Percentiles rank a stretch among this genome's conserved stretches.
Conservation (phyloP, 2,329 filamentous ascomycete species). For the Clarireedia paspali region DNA sequence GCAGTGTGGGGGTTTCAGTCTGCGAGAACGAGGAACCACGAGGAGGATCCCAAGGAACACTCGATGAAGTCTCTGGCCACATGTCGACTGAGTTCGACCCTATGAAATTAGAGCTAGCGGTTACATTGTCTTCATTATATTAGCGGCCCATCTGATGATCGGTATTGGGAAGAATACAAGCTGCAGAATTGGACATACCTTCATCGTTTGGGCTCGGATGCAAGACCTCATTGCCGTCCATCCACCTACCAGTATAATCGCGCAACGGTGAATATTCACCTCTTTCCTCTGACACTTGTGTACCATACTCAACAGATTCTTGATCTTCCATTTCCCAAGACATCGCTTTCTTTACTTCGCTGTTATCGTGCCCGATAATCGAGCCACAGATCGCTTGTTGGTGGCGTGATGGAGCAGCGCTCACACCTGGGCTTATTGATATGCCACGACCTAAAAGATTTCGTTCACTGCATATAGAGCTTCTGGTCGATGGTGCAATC, state of each 20-base stretch:
- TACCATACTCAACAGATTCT: too few species aligned
- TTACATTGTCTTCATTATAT: not conserved
- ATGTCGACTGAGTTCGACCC: not conserved
- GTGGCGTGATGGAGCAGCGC: constrained; percentile 2
- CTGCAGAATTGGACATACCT: too few species aligned
- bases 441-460: not conserved
- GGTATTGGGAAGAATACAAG: too few species aligned
- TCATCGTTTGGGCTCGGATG: too few species aligned
- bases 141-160: too few species aligned
- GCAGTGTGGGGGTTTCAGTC: not conserved
- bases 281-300: too few species aligned
- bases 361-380: not conserved
- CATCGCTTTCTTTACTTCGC: not conserved
- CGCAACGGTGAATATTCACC: too few species aligned
- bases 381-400: too few species aligned
- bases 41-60: constrained; percentile 2
- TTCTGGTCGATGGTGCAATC: constrained; percentile 11
- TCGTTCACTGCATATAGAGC: not conserved
- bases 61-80: not conserved
- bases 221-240: too few species aligned
- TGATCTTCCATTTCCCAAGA: too few species aligned
- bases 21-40: not conserved
- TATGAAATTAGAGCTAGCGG: not conserved
- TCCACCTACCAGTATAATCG: too few species aligned
- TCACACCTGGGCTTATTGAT: constrained; percentile 22